Conservation (phyloP, 148 eudicot species). For the Tetragonia tetragonoides region DNA sequence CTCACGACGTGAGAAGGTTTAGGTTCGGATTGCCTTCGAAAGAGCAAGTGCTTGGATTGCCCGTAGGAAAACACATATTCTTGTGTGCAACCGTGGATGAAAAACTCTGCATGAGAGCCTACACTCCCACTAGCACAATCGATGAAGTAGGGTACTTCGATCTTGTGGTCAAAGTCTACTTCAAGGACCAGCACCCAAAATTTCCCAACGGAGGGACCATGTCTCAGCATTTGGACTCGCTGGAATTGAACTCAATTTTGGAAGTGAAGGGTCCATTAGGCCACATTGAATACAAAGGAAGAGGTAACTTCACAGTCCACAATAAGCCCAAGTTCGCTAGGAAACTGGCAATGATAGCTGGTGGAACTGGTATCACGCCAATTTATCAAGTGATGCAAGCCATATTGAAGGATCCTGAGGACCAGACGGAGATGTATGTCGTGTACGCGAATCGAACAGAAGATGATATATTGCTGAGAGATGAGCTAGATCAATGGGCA, state of each 20-base stretch:
- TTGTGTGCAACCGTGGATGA: slow-evolving; percentile 58
- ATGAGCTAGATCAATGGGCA: slow-evolving; percentile 83
- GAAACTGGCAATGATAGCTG: slow-evolving; percentile 81
- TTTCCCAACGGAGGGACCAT: slow-evolving; percentile 82
- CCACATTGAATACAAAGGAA: slow-evolving; percentile 78
- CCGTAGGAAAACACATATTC: slow-evolving; percentile 84
- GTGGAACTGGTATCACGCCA: slow-evolving; percentile 93
- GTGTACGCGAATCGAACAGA: slow-evolving; percentile 87
- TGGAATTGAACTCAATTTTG: slow-evolving; percentile 46
- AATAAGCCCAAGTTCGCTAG: slow-evolving; percentile 68
- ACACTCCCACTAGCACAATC: slow-evolving; percentile 68
- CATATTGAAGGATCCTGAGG: slow-evolving; percentile 69
- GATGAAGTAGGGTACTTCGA: slow-evolving; percentile 78
- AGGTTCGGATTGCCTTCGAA: slow-evolving; percentile 59
- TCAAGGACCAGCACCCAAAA: slow-evolving; percentile 50
- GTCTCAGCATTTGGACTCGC: slow-evolving; percentile 70
- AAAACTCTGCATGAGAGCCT: slow-evolving; percentile 90
- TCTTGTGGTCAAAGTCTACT: slow-evolving; percentile 73
- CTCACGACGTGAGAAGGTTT: slow-evolving; percentile 73
- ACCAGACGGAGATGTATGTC: slow-evolving; percentile 73
- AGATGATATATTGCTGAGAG: slow-evolving; percentile 68
- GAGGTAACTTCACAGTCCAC: slow-evolving; percentile 62
- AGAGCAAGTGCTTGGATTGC: slow-evolving; percentile 73
- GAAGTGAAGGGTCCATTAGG: slow-evolving; percentile 94
- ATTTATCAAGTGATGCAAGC: slow-evolving; percentile 91